Base-by-base conservation (phyloP, 2,329 filamentous ascomycete species). In the Beauveria scarabaeidicola region DNA sequence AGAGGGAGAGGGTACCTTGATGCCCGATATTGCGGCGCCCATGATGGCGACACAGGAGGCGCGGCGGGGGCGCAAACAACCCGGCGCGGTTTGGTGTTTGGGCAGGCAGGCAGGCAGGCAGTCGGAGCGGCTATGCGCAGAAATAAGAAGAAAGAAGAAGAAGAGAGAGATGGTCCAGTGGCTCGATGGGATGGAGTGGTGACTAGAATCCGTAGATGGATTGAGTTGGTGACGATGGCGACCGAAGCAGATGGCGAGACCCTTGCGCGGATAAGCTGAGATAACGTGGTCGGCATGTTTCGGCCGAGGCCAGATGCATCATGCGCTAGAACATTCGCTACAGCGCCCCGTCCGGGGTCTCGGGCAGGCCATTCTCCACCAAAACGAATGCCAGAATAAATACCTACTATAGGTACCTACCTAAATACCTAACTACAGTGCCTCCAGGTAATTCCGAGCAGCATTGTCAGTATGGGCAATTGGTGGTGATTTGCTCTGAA, bases 11-110 rank as follows among this genome's bases (percentile, higher is more conserved):
- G 66, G 61, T 61, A 70, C 73, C 67, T 74, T 75, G 65, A 75
- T 64, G 62, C 72, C 69, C 23, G 68, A 71, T 52, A 73, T 58
- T 53, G 69, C 69, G 58, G 68, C 64, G 59, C 68, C 70, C 72
- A 74, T 74, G 61, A 54, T 69, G 62, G 52, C 36, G 57, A 44
- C 32, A 36, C 32, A 36, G 32, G 32, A 11, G 32, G 32, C 32
- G 32, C 32, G 32, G 32, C 32, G 32, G 2, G 25, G 32, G 32
- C 32, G 32, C 32, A 36, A 36, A 36, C 13, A 36, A 11, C 32
- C 32, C 32, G 11, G 32, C 32, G 32, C 32, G 5, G 13, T 11
- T 36, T 36, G 32, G 11, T 36, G 32, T 15, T 36, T 36, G 32
- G 32, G 32, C 51, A n/a, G 36, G 51, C 32, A n/a, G 13, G 8